Evolutionary conservation across 2,329 filamentous ascomycete species (phyloP).

Genomic region (Botrytis aclada): DNA sequence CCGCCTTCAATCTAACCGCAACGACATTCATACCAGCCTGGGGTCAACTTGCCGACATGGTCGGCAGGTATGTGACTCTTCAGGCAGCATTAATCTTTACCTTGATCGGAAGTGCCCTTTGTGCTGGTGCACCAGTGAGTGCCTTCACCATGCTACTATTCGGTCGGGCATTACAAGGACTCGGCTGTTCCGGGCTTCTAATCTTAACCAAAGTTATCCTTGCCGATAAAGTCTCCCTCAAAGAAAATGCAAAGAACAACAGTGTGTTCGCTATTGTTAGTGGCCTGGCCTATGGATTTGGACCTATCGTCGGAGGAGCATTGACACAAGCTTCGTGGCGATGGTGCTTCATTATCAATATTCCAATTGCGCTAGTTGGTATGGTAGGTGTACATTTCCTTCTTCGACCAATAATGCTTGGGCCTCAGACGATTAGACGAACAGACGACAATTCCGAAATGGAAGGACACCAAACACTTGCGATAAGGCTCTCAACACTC

Average conservation of each 20-base stretch:
- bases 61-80: constrained; percentile 58
- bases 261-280: constrained; percentile 58
- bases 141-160: constrained; percentile 59
- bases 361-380: constrained; percentile 53
- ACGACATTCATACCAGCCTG: constrained; percentile 66
- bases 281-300: constrained; percentile 54
- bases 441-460: constrained; percentile 45
- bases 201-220: constrained; percentile 61
- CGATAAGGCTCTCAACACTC: constrained; percentile 50
- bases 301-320: constrained; percentile 58
- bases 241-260: constrained; percentile 61
- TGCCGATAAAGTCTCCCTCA: constrained; percentile 59
- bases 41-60: constrained; percentile 62
- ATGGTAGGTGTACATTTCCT: constrained; percentile 54
- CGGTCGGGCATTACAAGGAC: constrained; percentile 61
- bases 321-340: constrained; percentile 57
- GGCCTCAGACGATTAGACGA: constrained; percentile 44
- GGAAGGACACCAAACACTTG: constrained; percentile 21
- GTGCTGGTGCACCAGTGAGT: constrained; percentile 52
- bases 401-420: constrained; percentile 57
- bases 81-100: constrained; percentile 56
- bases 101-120: constrained; percentile 59
- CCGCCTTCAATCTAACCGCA: constrained; percentile 64
- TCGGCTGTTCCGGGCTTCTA: constrained; percentile 59
- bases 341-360: constrained; percentile 64